Evolutionary conservation across 2,329 filamentous ascomycete genomes (phyloP), one percentile per base, ranked within the genome.

Genomic region (Diplodia corticola): DNA sequence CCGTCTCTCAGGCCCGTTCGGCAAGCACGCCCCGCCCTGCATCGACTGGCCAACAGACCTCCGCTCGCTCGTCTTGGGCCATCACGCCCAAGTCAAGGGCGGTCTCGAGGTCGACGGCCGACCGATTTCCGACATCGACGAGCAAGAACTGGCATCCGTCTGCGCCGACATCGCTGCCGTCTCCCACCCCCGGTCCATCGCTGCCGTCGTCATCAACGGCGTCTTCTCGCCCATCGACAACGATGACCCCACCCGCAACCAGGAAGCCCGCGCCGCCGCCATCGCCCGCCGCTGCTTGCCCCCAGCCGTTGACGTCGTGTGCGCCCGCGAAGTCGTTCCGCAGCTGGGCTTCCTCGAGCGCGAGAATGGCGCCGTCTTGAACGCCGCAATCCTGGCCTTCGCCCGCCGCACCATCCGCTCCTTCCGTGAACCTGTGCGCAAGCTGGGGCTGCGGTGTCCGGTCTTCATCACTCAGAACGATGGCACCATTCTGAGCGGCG

Each of bases 391-490:
- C 37, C 76, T 88, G 12, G 73, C 80, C 0, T 88, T 88, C 70
- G 87, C 86, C 0, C 79, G 81, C 17, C 80, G 80, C 68, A 88
- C 86, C 0, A 87, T 88, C 67, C 77, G 76, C 10, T 82, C 82
- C 0, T 89, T 89, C 69, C 78, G 83, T 26, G 77, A 79, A 44
- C 83, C 86, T 0, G 80, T 88, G 50, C 74, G 75, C 48, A 77
- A 78, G 2, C 74, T 89, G 2, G 79, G 81, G 0, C 73, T 88
- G 0, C 88, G 85, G 48, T 64, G 63, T 9, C 55, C 55, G 2
- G 80, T 88, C 0, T 89, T 87, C 68, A 79, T 90, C 46, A 87
- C 86, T 0, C 84, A 88, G 69, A 89, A 89, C 57, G 87, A 89
- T 69, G 87, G 88, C 1, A 89, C 86, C 0, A 79, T 89, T 2